Base-by-base conservation (phyloP, 164 flowering plant species). In the Hamamelis virginiana region DNA sequence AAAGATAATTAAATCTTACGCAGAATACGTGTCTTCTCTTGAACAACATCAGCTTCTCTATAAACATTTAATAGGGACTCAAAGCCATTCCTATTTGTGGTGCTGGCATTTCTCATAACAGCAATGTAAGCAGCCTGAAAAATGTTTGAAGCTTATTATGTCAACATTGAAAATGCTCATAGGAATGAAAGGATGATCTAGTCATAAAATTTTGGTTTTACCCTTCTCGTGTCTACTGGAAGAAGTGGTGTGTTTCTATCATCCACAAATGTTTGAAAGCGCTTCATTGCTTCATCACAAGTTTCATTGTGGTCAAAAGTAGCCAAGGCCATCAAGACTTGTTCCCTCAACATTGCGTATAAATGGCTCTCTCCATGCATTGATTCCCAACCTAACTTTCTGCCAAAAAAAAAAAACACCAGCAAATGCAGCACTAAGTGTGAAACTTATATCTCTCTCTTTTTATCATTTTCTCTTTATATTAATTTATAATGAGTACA, bases 361-460 rank as follows among this genome's bases (percentile, higher is more conserved):
- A 91, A 77, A 73, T 88, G 92, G 69, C 90, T 82, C 75, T 94
- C 98, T 59, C 91, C 92, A 61, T 73, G 71, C 70, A 71, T 80
- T 63, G 92, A 81, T 33, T 94, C 95, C 97, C 97, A 94, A 56
- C 98, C 98, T 70, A 94, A 83, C 72, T 76, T 90, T 80, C 98
- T 94, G 76, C n/a, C n/a, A n/a, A 11, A 65, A 64, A 69, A 25
- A 45, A 67, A 65, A 25, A 12, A 55, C 27, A 55, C 9, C 10
- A 21, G 59, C 59, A 22, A 21, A 55, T 8, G 21, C 1, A 23
- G n/a, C n/a, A n/a, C n/a, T n/a, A n/a, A n/a, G n/a, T n/a, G n/a
- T n/a, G n/a, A n/a, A n/a, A n/a, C n/a, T n/a, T n/a, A n/a, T n/a
- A n/a, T n/a, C n/a, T n/a, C n/a, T n/a, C n/a, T n/a, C n/a, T n/a